Percentiles rank a stretch among this genome's conserved stretches.
These are phyloP conservation scores for Capsella rubella DNA, from an alignment of 441 rosid species.

Conservation along the genomic window DNA sequence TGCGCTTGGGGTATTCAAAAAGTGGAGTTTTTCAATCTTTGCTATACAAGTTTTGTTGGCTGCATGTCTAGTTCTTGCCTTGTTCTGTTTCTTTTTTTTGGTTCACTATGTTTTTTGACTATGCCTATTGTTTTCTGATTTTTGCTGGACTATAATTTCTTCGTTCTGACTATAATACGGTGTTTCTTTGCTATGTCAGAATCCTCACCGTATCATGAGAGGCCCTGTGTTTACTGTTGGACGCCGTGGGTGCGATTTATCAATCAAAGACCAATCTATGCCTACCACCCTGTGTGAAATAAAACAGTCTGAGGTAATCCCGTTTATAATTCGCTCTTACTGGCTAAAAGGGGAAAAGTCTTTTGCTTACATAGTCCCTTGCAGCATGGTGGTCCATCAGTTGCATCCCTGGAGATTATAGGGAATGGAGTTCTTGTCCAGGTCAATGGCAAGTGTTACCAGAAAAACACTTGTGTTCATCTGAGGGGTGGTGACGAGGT, in stretches of 20 bases:
- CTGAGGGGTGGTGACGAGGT: conserved; percentile 94
- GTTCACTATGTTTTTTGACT: conserved; percentile 15
- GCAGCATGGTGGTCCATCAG: conserved; percentile 75
- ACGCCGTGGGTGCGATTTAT: conserved; percentile 73
- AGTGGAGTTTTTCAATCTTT: background rate
- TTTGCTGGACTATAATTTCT: conserved; percentile 12
- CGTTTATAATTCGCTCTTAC: conserved; percentile 15
- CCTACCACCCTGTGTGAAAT: conserved; percentile 77
- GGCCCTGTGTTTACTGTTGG: conserved; percentile 78
- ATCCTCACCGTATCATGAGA: conserved; percentile 70
- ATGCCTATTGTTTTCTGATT: background rate
- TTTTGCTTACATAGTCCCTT: conserved; percentile 34
- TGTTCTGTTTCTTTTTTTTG: conserved; percentile 32
- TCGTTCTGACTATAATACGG: conserved; percentile 40
- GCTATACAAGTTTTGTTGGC: conserved; percentile 9
- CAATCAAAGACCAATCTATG: conserved; percentile 66
- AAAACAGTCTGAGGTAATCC: conserved; percentile 78
- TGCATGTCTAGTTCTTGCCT: conserved; percentile 47
- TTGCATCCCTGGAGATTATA: conserved; percentile 70
- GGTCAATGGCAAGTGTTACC: conserved; percentile 75
- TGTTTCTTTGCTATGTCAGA: conserved; percentile 58
- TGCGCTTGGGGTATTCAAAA: conserved; percentile 9
- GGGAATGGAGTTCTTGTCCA: conserved; percentile 91
- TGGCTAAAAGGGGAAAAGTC: background rate
- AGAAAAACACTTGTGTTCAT: conserved; percentile 54